A percentile compares a stretch with the other conserved stretches of the same genome.
These are phyloP conservation scores for Phoma sp. DNA, from an alignment of 2,329 filamentous ascomycete species.

Conservation along the genomic window DNA sequence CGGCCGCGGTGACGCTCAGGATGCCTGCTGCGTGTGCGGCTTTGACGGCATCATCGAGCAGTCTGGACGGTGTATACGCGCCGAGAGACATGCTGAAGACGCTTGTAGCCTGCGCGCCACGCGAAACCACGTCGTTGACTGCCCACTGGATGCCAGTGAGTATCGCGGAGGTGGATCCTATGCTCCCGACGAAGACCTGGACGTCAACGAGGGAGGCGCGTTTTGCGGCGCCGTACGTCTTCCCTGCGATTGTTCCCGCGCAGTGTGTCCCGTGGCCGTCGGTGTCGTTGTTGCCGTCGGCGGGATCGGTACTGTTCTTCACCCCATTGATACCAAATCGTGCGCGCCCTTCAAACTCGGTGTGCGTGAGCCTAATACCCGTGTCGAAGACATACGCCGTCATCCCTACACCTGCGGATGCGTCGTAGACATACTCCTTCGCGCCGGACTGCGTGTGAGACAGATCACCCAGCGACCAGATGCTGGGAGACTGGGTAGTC, in stretches of 20 bases:
- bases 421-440: constrained; percentile 19
- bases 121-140: constrained; percentile 19
- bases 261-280: constrained; percentile 24
- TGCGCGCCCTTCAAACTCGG: constrained; percentile 24
- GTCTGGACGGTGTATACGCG: too few relatives aligned
- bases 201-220: constrained; percentile 24
- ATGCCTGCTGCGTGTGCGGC: constrained; percentile 41
- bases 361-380: constrained; percentile 62
- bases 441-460: constrained; percentile 12
- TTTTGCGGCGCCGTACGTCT: constrained; percentile 21
- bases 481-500: constrained; percentile 7
- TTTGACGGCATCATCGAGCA: constrained; percentile 27
- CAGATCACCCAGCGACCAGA: constrained; percentile 25
- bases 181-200: constrained; percentile 24
- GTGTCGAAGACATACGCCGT: constrained; percentile 70
- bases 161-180: constrained; percentile 1
- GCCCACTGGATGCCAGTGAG: constrained; percentile 28
- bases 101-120: neutral
- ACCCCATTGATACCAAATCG: constrained; percentile 18
- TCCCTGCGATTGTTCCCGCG: constrained; percentile 15
- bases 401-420: constrained; percentile 16
- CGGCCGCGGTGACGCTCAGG: constrained; percentile 45
- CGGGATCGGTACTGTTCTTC: constrained; percentile 11
- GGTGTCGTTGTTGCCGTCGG: neutral
- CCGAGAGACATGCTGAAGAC: constrained; percentile 1